Conservation (phyloP, 768 basidiomycete species). For the Paxillus involutus region DNA sequence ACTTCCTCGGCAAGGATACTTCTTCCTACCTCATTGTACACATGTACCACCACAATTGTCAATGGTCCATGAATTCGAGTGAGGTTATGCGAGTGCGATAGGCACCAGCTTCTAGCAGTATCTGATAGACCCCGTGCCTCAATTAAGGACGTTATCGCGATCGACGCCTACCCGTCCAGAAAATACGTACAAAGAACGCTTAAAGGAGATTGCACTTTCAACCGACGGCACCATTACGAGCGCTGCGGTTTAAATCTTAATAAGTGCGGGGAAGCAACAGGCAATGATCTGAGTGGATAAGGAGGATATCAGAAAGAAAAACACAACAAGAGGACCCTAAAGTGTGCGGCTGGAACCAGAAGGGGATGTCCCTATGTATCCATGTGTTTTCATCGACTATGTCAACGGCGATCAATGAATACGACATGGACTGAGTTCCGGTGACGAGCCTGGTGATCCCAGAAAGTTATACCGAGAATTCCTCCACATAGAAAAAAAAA, state of each 20-base stretch:
- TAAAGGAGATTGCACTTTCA: slow-evolving; percentile 60
- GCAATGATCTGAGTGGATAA: background rate
- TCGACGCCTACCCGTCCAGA: slow-evolving; percentile 22
- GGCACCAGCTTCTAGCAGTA: too few species aligned
- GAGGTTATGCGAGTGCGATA: too few species aligned
- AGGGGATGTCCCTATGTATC: slow-evolving; percentile 7
- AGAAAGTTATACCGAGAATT: slow-evolving; percentile 1
- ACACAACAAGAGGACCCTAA: background rate
- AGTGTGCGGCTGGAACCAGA: slow-evolving; percentile 22
- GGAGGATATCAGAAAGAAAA: slow-evolving; percentile 12
- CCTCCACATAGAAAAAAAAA: slow-evolving; percentile 11
- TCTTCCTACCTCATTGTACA: background rate
- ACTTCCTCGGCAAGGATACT: background rate
- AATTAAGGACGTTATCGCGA: slow-evolving; percentile 27
- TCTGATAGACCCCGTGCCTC: too few species aligned
- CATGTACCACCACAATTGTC: background rate
- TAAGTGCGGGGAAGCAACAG: slow-evolving; percentile 17
- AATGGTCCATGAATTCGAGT: too few species aligned
- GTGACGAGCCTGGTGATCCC: slow-evolving; percentile 16
- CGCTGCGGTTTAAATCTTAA: slow-evolving; percentile 8
- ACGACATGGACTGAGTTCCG: slow-evolving; percentile 31
- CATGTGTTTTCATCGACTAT: slow-evolving; percentile 29
- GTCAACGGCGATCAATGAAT: slow-evolving; percentile 37
- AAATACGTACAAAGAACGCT: slow-evolving; percentile 37
- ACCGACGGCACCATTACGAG: slow-evolving; percentile 30